Evolutionary conservation across 164 flowering plant species (phyloP), one percentile per base, ranked within the genome.

Genomic region (Chimonanthus praecox): DNA sequence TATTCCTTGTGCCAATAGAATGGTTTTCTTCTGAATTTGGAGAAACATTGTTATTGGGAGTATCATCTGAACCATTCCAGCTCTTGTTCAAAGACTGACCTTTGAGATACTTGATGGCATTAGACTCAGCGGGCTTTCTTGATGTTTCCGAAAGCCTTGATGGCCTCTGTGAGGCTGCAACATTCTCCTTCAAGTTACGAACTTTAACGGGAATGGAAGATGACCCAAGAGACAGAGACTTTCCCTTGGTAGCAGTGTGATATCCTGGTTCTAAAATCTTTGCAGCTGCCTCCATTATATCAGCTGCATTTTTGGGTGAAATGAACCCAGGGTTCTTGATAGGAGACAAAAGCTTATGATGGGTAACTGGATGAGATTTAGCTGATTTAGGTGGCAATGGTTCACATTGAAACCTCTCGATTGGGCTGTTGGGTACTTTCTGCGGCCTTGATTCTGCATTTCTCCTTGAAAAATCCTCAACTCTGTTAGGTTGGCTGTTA

Each of bases 251-350:
- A 78, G 72, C 72, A 46, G 72, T 46, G 50, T 76, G 87, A 51
- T 86, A 86, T 71, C 90, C 84, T 7, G 87, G 84, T 46, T 86
- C 92, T 68, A 93, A 86, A 43, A 95, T 90, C 81, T 82, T 93
- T 6, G 97, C 84, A 75, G 97, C 97, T 61, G 89, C 92, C 85
- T 93, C 99, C 94, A 93, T 89, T 79, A 93, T 77, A 69, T 90
- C 88, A 74, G 91, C 90, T 15, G 89, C 91, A 82, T 86, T 85
- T 79, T 81, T 90, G 6, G 85, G 72, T 46, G 86, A 87, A 67
- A 83, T 73, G 61, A 85, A 89, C 7, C 83, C 88, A 62, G 88
- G 89, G 77, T 81, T 87, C 80, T 85, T 90, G 63, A 94, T 90
- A 47, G 98, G 98, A 76, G 98, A 96, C 74, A 94, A 76, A 67